phyloP scores from a whole-genome alignment of 176 grass and related monocot genomes.

The Musa troglodytarum region DNA sequence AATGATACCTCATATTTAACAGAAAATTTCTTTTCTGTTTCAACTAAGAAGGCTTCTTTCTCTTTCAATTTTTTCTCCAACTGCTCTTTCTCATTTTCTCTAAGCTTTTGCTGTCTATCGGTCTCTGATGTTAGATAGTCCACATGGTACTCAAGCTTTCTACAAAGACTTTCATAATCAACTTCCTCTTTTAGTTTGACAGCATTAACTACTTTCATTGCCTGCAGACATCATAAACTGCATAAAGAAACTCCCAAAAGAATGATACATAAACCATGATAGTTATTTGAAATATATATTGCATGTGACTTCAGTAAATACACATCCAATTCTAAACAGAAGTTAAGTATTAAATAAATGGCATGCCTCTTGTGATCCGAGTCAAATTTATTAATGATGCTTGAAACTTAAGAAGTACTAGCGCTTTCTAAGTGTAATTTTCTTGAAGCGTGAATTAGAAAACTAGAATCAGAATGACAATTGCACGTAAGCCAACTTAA shows the following conservation, averaged over 20 bases:
- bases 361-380: no score
- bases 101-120: constrained; percentile 81
- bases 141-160: constrained; percentile 66
- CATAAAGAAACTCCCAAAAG: constrained; percentile 1
- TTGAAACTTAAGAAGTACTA: not conserved
- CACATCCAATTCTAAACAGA: not conserved
- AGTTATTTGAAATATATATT: not conserved
- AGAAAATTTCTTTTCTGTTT: constrained; percentile 42
- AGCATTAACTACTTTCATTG: constrained; percentile 93
- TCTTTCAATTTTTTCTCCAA: constrained; percentile 54
- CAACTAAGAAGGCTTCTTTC: constrained; percentile 41
- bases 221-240: constrained; percentile 49
- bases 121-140: constrained; percentile 89
- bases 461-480: not conserved
- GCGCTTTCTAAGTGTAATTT: not conserved
- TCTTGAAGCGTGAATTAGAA: not conserved
- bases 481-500: not conserved
- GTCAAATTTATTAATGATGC: no score
- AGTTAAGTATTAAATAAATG: not conserved
- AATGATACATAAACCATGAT: not conserved
- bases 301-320: not conserved
- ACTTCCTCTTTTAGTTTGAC: constrained; percentile 88
- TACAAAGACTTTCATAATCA: constrained; percentile 83
- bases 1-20: constrained; percentile 53
- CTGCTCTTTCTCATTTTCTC: constrained; percentile 49